These are phyloP conservation scores for Botrytis pseudocinerea DNA, from an alignment of 2,329 filamentous ascomycete genomes.

Conservation along the genomic window DNA sequence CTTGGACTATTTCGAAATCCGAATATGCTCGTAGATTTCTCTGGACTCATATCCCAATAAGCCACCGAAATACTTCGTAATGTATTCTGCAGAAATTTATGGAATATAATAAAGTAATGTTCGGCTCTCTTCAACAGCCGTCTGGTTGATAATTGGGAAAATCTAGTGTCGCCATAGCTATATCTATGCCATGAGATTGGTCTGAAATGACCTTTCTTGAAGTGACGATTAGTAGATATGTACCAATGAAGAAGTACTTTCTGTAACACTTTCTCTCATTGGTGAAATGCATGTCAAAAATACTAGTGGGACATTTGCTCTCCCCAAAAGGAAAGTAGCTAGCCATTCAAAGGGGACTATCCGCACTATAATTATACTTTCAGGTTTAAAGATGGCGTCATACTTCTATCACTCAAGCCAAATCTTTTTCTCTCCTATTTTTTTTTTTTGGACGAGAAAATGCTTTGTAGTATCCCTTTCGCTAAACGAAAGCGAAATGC, in stretches of 20 bases:
- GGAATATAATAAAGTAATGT: no score
- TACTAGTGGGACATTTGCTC: background rate
- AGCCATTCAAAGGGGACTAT: rapidly evolving
- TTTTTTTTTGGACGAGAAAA: background rate
- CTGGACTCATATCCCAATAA: background rate
- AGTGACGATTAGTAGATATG: background rate
- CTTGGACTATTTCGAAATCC: rapidly evolving
- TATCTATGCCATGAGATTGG: background rate
- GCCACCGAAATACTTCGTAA: no score
- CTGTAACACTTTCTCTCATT: background rate
- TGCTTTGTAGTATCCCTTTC: rapidly evolving
- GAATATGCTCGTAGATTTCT: background rate
- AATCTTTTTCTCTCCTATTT: rapidly evolving
- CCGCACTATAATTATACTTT: background rate
- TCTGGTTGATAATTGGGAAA: background rate
- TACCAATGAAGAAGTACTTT: background rate
- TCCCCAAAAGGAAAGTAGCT: background rate
- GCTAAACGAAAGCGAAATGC: background rate
- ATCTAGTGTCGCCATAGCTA: background rate
- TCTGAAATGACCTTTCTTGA: background rate
- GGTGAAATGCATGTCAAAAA: background rate
- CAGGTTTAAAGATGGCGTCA: background rate
- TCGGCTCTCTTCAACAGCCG: background rate
- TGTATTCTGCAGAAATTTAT: no score
- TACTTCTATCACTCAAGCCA: background rate